Conservation (phyloP, 1,139 yeast species). For the Blastobotrys buckinghamii region DNA sequence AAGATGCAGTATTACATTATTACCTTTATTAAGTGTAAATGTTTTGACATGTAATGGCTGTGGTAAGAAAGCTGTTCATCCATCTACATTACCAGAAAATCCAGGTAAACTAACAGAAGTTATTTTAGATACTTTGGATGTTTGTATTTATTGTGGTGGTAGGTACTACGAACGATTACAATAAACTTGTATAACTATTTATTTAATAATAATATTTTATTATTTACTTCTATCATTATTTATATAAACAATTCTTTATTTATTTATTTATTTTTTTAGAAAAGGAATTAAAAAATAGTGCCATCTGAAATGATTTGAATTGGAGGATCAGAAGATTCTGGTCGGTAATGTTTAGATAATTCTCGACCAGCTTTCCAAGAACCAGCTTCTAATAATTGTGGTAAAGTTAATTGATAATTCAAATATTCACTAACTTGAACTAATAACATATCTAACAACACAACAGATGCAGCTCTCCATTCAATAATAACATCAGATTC, state of each 20-base stretch:
- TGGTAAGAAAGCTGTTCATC: conserved; percentile 16
- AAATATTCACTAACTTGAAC: conserved; percentile 42
- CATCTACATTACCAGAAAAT: neutral
- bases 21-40: conserved; percentile 20
- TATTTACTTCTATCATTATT: conserved; percentile 19
- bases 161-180: conserved; percentile 18
- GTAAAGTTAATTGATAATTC: conserved; percentile 33
- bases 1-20: conserved; percentile 22
- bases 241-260: conserved; percentile 12
- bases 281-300: conserved; percentile 44
- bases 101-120: conserved; percentile 12
- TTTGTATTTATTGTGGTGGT: conserved; percentile 25
- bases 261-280: neutral
- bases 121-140: conserved; percentile 19
- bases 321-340: conserved; percentile 50
- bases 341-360: conserved; percentile 45
- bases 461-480: conserved; percentile 56
- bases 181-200: conserved; percentile 12
- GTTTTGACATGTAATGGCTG: conserved; percentile 23
- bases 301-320: conserved; percentile 54
- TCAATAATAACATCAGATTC: conserved; percentile 56
- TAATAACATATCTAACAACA: conserved; percentile 45
- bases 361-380: conserved; percentile 59
- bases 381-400: conserved; percentile 59
- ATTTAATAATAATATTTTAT: neutral